Evolutionary conservation across 768 basidiomycete genomes (phyloP).

Genomic region (Suillus hirtellus): DNA sequence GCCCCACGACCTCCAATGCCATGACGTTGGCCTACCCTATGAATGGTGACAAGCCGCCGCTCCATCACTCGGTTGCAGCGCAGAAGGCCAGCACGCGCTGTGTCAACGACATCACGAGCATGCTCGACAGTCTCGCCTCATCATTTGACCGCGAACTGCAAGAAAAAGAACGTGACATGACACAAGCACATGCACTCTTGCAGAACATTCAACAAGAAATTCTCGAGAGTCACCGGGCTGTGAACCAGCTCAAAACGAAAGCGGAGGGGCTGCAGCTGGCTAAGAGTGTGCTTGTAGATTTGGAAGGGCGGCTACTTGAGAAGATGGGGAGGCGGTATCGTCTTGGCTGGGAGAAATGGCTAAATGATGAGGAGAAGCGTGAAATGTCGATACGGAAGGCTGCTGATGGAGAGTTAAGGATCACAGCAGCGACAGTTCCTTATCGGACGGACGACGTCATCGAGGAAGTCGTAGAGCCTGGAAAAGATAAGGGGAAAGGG

Average conservation of each 20-base stretch:
- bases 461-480: slow-evolving; percentile 38
- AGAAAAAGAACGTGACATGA: slow-evolving; percentile 89
- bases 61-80: slow-evolving; percentile 84
- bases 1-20: slow-evolving; percentile 19
- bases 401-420: slow-evolving; percentile 55
- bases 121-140: slow-evolving; percentile 85
- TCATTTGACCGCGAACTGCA: slow-evolving; percentile 91
- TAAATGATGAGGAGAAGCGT: slow-evolving; percentile 78
- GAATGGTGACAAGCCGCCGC: slow-evolving; percentile 64
- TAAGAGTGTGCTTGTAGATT: slow-evolving; percentile 54
- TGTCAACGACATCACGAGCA: slow-evolving; percentile 79
- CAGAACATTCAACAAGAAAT: slow-evolving; percentile 89
- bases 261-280: slow-evolving; percentile 65
- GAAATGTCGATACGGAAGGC: slow-evolving; percentile 69
- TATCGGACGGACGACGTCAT: slow-evolving; percentile 49
- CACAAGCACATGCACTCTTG: slow-evolving; percentile 85
- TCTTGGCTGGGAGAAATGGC: slow-evolving; percentile 92
- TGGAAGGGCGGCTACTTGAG: slow-evolving; percentile 64
- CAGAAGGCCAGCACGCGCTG: slow-evolving; percentile 85
- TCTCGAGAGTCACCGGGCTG: slow-evolving; percentile 77
- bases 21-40: slow-evolving; percentile 38
- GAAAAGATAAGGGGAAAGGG: slow-evolving; percentile 50
- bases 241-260: slow-evolving; percentile 66
- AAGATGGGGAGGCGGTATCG: slow-evolving; percentile 86
- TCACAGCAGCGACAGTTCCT: slow-evolving; percentile 45